A percentile compares a stretch with the other conserved stretches of the same genome.
Evolutionary conservation across 495 filamentous ascomycete species (phyloP).

Genomic region (Penicillium paradoxum): DNA sequence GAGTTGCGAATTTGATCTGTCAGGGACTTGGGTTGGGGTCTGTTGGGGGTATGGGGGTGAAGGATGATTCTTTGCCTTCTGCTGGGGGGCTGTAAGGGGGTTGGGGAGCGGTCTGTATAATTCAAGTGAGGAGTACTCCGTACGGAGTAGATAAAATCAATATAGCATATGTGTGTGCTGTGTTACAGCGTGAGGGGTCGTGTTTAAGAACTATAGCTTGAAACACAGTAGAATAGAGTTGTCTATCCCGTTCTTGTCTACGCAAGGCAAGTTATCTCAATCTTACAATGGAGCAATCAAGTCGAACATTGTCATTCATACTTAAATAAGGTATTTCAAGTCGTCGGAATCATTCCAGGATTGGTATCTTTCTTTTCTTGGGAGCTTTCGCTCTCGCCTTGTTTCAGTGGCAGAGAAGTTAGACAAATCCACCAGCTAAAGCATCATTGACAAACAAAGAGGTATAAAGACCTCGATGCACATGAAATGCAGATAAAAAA

Average conservation of each 20-base stretch:
- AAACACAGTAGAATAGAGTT: no score
- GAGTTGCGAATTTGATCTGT: slow-evolving; percentile 62
- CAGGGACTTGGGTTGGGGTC: slow-evolving; percentile 27
- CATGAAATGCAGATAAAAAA: slow-evolving; percentile 7
- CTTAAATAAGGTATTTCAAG: slow-evolving; percentile 8
- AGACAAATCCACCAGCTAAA: neutral
- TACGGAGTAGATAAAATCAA: no score
- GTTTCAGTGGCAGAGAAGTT: neutral
- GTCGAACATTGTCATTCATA: slow-evolving; percentile 4
- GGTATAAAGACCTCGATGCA: slow-evolving; percentile 2
- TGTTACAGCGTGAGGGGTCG: neutral
- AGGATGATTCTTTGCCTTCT: slow-evolving; percentile 40
- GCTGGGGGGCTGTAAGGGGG: slow-evolving; percentile 6
- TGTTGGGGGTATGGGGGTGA: slow-evolving; percentile 20
- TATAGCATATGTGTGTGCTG: neutral
- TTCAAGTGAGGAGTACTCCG: neutral
- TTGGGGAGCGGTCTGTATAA: neutral
- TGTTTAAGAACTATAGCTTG: neutral
- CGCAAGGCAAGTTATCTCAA: neutral
- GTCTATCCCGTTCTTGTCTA: no score
- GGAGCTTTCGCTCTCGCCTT: slow-evolving; percentile 7
- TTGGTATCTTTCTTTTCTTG: slow-evolving; percentile 22
- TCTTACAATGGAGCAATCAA: neutral
- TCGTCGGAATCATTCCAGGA: slow-evolving; percentile 27
- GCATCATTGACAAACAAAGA: slow-evolving; percentile 1